Percentiles rank a stretch among this genome's conserved stretches.
These are phyloP conservation scores for Mycena metata DNA, from an alignment of 768 basidiomycete species.

Conservation along the genomic window DNA sequence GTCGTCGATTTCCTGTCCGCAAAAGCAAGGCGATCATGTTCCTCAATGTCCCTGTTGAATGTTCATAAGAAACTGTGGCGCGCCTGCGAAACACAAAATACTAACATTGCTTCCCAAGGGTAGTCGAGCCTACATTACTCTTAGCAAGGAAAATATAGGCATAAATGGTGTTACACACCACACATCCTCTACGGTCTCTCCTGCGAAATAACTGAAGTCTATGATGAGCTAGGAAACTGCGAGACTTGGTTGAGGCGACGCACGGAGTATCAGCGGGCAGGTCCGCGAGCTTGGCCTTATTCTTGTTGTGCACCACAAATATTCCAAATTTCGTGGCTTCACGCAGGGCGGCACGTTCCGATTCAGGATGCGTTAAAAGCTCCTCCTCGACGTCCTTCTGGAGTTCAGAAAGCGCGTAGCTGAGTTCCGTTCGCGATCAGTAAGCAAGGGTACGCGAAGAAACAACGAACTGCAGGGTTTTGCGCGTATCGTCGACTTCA, in stretches of 20 bases:
- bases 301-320: constrained; percentile 96
- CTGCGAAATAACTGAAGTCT: constrained; percentile 77
- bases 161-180: constrained; percentile 65
- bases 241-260: constrained; percentile 41
- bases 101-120: constrained; percentile 86
- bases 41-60: constrained; percentile 75
- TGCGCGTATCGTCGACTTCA: constrained; percentile 90
- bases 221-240: constrained; percentile 12
- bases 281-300: constrained; percentile 85
- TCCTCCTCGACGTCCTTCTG: constrained; percentile 88
- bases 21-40: constrained; percentile 75
- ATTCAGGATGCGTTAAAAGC: constrained; percentile 72
- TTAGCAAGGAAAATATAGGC: background rate
- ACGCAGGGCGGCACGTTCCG: constrained; percentile 77
- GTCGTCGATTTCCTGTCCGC: constrained; percentile 49
- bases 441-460: background rate
- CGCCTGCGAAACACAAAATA: constrained; percentile 12
- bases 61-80: constrained; percentile 3
- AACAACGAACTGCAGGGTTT: constrained; percentile 83
- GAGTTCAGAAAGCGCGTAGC: constrained; percentile 92
- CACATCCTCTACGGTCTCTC: constrained; percentile 78
- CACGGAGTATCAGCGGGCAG: constrained; percentile 78
- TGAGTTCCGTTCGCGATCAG: constrained; percentile 44
- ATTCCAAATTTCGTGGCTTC: constrained; percentile 84
- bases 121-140: constrained; percentile 77